Evolutionary conservation across 148 eudicot species (phyloP).

Genomic region (Suaeda aralocaspica): DNA sequence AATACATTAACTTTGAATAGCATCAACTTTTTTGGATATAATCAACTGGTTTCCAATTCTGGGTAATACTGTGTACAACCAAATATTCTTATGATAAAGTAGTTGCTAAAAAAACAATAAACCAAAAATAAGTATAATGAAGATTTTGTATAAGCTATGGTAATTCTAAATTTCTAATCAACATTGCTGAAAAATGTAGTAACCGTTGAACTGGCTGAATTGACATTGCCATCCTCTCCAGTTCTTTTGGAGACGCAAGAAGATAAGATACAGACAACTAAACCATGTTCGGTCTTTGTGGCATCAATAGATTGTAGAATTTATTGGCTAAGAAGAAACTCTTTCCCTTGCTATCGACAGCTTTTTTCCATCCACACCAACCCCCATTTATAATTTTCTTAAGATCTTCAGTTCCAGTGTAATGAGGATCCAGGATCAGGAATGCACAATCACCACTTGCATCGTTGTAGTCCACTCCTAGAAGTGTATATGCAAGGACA

Average conservation of each 20-base stretch:
- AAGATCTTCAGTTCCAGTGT: constrained; percentile 74
- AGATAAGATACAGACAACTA: constrained; percentile 18
- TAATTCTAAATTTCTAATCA: no score
- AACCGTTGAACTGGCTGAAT: no score
- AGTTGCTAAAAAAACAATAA: no score
- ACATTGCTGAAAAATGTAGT: no score
- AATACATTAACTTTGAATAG: no score
- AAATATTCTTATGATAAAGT: no score
- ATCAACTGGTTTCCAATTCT: no score
- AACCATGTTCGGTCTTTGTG: constrained; percentile 91
- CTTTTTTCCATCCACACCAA: constrained; percentile 98
- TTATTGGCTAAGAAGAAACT: constrained; percentile 82
- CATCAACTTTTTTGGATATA: no score
- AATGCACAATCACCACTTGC: constrained; percentile 87
- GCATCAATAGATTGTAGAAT: constrained; percentile 88
- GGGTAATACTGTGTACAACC: no score
- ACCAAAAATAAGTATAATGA: no score
- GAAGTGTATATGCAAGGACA: constrained; percentile 93
- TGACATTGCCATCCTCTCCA: no score
- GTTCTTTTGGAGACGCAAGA: background rate
- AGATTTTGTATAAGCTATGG: no score
- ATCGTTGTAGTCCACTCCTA: constrained; percentile 89
- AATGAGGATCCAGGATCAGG: constrained; percentile 96
- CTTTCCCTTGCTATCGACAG: constrained; percentile 88
- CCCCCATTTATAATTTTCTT: constrained; percentile 92